Percentiles rank a stretch among this genome's conserved stretches.
Conservation (phyloP, 495 filamentous ascomycete species). For the Delitschia confertaspora region DNA sequence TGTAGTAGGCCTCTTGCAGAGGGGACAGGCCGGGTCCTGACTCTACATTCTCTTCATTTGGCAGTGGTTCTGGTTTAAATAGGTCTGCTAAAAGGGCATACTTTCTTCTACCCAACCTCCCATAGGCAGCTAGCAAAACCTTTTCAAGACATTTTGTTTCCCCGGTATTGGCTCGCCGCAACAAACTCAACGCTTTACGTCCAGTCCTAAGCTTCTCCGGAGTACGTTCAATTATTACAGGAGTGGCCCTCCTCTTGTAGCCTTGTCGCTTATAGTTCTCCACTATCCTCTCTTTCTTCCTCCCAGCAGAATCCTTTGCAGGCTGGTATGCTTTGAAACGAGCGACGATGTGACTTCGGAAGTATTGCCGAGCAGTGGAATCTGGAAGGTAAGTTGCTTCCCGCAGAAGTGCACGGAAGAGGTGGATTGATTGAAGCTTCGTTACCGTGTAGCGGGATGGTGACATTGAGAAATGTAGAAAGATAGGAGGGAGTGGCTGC, state of each 20-base stretch:
- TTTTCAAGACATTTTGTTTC: conserved; percentile 51
- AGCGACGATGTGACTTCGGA: conserved; percentile 47
- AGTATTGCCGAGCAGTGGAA: conserved; percentile 51
- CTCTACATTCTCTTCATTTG: conserved; percentile 11
- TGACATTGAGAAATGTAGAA: too few relatives aligned
- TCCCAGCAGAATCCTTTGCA: conserved; percentile 6
- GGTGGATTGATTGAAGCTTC: conserved; percentile 34
- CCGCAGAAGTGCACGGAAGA: conserved; percentile 72
- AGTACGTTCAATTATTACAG: conserved; percentile 7
- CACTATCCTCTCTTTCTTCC: neutral
- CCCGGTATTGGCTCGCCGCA: conserved; percentile 58
- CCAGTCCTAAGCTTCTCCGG: conserved; percentile 26
- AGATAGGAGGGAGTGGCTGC: too few relatives aligned
- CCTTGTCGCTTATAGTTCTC: neutral
- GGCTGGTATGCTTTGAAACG: conserved; percentile 48
- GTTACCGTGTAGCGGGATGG: conserved; percentile 4
- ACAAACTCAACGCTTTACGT: conserved; percentile 31
- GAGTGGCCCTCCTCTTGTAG: conserved; percentile 2
- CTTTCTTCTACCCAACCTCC: conserved; percentile 59
- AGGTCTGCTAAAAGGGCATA: conserved; percentile 51
- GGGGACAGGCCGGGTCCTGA: neutral
- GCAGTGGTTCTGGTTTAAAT: conserved; percentile 30
- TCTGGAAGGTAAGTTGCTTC: conserved; percentile 81
- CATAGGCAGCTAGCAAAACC: conserved; percentile 61
- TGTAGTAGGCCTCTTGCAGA: conserved; percentile 25